phyloP scores from a whole-genome alignment of 257 asterid species.

The Penstemon davidsonii region DNA sequence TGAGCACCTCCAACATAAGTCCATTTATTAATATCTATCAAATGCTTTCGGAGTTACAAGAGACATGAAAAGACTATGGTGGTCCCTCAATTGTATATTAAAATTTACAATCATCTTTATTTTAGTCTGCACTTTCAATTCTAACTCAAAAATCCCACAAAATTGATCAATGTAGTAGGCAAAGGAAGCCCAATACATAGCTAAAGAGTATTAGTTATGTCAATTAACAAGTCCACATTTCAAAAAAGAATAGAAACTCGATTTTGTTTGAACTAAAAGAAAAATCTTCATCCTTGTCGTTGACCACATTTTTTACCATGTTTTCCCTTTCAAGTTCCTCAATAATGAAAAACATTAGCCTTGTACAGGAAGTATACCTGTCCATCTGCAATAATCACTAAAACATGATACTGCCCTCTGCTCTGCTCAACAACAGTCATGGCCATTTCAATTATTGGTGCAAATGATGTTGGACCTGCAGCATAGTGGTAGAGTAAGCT shows the following conservation, averaged over 20 bases:
- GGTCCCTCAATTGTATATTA: too few species aligned
- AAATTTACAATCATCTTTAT: too few species aligned
- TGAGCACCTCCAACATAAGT: background rate
- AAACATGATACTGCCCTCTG: conserved; percentile 91
- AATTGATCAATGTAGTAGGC: too few species aligned
- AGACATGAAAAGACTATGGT: too few species aligned
- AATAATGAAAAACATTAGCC: conserved; percentile 1
- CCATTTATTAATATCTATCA: background rate
- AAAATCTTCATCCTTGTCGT: background rate
- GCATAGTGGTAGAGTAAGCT: conserved; percentile 30
- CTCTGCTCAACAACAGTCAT: conserved; percentile 82
- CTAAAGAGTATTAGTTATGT: background rate
- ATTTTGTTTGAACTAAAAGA: background rate
- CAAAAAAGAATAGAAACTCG: background rate
- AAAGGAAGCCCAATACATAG: too few species aligned
- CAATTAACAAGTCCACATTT: background rate
- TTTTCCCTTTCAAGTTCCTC: background rate
- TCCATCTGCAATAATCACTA: conserved; percentile 92
- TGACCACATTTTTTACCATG: background rate
- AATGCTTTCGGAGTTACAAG: too few species aligned
- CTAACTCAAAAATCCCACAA: too few species aligned
- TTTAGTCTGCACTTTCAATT: too few species aligned
- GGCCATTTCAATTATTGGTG: conserved; percentile 88
- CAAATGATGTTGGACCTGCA: conserved; percentile 97
- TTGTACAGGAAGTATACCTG: conserved; percentile 52